Base-by-base conservation (phyloP, 495 filamentous ascomycete genomes). In the Hypoxylon trugodes region DNA sequence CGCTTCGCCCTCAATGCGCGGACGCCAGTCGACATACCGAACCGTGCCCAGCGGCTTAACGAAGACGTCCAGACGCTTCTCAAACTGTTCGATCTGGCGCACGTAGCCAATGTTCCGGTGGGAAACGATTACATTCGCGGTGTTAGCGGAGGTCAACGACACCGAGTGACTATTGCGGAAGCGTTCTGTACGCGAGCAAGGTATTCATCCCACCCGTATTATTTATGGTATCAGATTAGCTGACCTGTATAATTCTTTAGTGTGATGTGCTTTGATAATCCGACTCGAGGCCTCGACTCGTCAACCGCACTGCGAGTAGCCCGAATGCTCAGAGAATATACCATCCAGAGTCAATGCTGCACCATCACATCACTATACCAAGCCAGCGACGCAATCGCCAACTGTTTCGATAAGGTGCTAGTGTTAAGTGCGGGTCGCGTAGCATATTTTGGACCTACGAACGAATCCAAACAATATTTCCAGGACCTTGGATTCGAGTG, bases 111-210 rank as follows among this genome's bases (percentile, higher is more conserved):
- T 67, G 93, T 90, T 0, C 81, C 86, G 16, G 89, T 96, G 5
- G 92, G 92, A 25, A 91, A 96, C 72, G 89, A 89, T 67, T 93
- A 85, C 64, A 85, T 93, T 7, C 84, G 92, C 12, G 87, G 87
- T 37, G 84, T 86, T 0, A 87, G 85, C 71, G 81, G 86, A n/a
- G 84, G 84, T 67, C 74, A 82, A 75, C 69, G 86, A 73, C 78
- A 79, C 32, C 76, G 83, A 35, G 80, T 83, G n/a, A 79, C 76
- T 15, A 79, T 85, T 37, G 77, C 82, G 37, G 82, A 86, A 22
- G 33, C 54, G 2, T 38, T 58, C 21, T 36, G 19, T 26, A 57
- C 53, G 1, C 22, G 30, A 37, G 41, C 41, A 16, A 28, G 13
- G 63, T 69, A 47, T 45, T 46, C 70, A 51, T 56, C 62, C 28